Base-by-base conservation (phyloP, 805 yeast species). In the Suhomyces sp. region DNA sequence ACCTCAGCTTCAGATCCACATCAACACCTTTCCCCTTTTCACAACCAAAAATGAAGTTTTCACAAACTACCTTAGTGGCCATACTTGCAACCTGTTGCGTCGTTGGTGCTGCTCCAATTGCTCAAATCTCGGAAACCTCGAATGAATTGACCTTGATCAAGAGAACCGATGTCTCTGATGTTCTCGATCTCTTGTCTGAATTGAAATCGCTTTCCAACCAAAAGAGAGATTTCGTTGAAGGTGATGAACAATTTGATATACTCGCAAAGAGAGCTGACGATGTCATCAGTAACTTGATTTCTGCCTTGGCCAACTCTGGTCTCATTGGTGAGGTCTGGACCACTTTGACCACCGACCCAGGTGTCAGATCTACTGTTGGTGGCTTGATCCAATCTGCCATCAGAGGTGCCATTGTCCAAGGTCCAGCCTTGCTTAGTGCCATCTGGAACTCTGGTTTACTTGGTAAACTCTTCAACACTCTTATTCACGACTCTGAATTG, bases 41-140 rank as follows among this genome's bases (percentile, higher is more conserved):
- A n/a, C n/a, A n/a, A n/a, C n/a, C n/a, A n/a, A 46, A 41, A 48
- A 68, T 68, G 74, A 68, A 65, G 57, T 60, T 67, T 27, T 51
- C 72, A 24, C 53, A 64, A 28, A 49, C 72, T 30, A 56, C 72
- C 31, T 51, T 60, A 34, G 49, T 65, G 42, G 70, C 72, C 37
- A 49, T 67, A 42, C 57, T 65, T 48, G 70, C 68, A 36, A 29
- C 72, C 22, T 40, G 63, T 24, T 53, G 68, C 19, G 44, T 59
- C 30, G 71, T 60, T 21, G 44, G 51, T 31, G 67, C 72, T 36
- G 67, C 70, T 13, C 60, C 58, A 24, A 26, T 51, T 25, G 33
- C 36, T 19, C 63, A 62, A 46, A 5, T 16, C 9, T 33, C 52
- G 33, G 39, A 50, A 31, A 38, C 46, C 12, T 35, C 38, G 21